Evolutionary conservation across 495 filamentous ascomycete genomes (phyloP).

Genomic region (Aspergillus steynii): DNA sequence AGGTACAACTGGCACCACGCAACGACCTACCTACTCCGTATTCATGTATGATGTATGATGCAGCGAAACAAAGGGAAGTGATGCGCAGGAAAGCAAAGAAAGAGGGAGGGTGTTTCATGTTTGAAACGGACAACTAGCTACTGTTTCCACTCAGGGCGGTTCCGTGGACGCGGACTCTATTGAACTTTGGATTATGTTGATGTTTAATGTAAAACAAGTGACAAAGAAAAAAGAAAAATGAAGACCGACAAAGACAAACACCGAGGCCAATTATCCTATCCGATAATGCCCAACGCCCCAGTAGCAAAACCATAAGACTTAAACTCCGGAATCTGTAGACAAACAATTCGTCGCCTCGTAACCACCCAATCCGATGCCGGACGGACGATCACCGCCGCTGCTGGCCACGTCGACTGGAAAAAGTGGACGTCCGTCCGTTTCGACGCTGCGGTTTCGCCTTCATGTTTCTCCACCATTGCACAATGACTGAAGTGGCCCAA

Average conservation of each 20-base stretch:
- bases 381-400: not conserved
- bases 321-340: not conserved
- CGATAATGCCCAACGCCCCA: not conserved
- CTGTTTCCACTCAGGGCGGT: too few relatives aligned
- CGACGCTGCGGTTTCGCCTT: slow-evolving; percentile 21
- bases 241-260: not conserved
- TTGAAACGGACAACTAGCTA: not conserved
- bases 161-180: too few relatives aligned
- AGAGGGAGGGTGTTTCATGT: not conserved
- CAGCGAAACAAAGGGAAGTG: not conserved
- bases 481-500: slow-evolving; percentile 53
- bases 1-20: not conserved
- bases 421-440: not conserved
- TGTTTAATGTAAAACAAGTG: too few relatives aligned
- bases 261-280: not conserved
- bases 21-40: too few relatives aligned
- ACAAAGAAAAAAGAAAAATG: not conserved
- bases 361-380: not conserved
- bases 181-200: too few relatives aligned
- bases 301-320: not conserved
- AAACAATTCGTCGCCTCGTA: not conserved
- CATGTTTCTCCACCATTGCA: slow-evolving; percentile 42
- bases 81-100: too few relatives aligned
- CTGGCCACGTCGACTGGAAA: slow-evolving; percentile 4
- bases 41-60: not conserved